Conservation (phyloP, 257 asterid genomes). For the Schizonepeta tenuifolia region DNA sequence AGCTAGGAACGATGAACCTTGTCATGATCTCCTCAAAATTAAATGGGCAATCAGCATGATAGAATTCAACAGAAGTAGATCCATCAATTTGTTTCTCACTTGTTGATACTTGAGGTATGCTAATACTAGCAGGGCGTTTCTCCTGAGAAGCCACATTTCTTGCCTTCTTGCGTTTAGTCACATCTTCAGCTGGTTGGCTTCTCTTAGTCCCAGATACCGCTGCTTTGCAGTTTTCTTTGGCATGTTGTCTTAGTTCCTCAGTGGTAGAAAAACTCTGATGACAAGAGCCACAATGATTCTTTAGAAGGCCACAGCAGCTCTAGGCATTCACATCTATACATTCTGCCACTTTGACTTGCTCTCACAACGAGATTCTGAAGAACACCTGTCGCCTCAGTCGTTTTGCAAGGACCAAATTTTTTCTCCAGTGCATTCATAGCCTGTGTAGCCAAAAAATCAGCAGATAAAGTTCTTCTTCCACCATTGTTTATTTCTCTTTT, state of each 20-base stretch:
- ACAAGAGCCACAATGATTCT: constrained; percentile 73
- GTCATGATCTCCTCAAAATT: constrained; percentile 76
- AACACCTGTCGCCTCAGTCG: constrained; percentile 36
- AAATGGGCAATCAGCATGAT: constrained; percentile 57
- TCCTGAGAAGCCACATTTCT: constrained; percentile 45
- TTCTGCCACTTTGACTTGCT: constrained; percentile 42
- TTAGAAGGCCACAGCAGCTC: constrained; percentile 76
- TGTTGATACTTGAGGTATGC: constrained; percentile 40
- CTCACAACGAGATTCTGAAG: constrained; percentile 38
- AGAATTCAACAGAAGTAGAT: constrained; percentile 38
- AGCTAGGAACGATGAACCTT: constrained; percentile 61
- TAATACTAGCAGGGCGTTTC: constrained; percentile 35
- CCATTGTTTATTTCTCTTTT: constrained; percentile 31
- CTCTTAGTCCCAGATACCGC: constrained; percentile 42
- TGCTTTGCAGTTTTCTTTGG: constrained; percentile 54
- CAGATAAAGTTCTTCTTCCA: constrained; percentile 35
- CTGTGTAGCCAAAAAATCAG: constrained; percentile 57
- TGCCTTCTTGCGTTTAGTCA: constrained; percentile 49
- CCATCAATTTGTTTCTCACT: constrained; percentile 49
- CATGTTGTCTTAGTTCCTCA: constrained; percentile 62
- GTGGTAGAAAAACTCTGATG: constrained; percentile 62
- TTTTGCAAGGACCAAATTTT: constrained; percentile 51
- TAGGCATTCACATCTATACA: constrained; percentile 81
- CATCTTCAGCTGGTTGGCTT: constrained; percentile 48
- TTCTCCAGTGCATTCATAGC: constrained; percentile 63